These are phyloP conservation scores for Allium cepa DNA, from an alignment of 106 monocot species.

Conservation along the genomic window DNA sequence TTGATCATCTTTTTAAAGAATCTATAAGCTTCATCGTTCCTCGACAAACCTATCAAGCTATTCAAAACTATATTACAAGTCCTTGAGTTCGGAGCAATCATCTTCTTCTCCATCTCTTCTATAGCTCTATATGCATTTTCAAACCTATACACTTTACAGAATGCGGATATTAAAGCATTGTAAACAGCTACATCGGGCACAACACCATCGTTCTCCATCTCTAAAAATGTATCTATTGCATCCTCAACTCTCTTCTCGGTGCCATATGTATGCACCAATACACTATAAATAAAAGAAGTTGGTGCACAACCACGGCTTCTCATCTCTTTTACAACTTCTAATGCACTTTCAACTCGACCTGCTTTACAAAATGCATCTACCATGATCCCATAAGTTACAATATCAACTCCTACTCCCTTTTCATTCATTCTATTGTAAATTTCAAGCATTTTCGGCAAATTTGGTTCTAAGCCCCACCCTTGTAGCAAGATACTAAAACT, in stretches of 20 bases:
- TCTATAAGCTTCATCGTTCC: conserved; percentile 56
- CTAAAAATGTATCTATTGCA: conserved; percentile 66
- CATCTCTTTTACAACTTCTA: conserved; percentile 60
- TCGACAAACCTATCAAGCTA: conserved; percentile 48
- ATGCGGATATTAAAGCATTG: conserved; percentile 79
- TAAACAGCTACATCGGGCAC: conserved; percentile 65
- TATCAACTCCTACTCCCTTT: conserved; percentile 61
- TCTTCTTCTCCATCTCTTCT: conserved; percentile 63
- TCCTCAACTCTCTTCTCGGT: conserved; percentile 57
- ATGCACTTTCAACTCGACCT: conserved; percentile 58
- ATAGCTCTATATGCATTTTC: conserved; percentile 63
- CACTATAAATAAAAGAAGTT: conserved; percentile 81
- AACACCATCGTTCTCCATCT: conserved; percentile 74
- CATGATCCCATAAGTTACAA: conserved; percentile 94
- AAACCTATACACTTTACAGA: conserved; percentile 55
- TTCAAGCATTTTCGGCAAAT: conserved; percentile 72
- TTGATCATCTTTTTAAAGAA: conserved; percentile 74
- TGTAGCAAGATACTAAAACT: conserved; percentile 86
- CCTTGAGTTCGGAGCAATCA: conserved; percentile 57
- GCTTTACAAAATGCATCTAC: conserved; percentile 86
- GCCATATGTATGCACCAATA: conserved; percentile 77
- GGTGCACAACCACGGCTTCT: conserved; percentile 30
- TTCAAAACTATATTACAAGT: conserved; percentile 84
- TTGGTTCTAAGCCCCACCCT: conserved; percentile 89
- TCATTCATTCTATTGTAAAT: conserved; percentile 52